Conservation (phyloP, 305 asterid genomes). For the Fraxinus angustifolia region DNA sequence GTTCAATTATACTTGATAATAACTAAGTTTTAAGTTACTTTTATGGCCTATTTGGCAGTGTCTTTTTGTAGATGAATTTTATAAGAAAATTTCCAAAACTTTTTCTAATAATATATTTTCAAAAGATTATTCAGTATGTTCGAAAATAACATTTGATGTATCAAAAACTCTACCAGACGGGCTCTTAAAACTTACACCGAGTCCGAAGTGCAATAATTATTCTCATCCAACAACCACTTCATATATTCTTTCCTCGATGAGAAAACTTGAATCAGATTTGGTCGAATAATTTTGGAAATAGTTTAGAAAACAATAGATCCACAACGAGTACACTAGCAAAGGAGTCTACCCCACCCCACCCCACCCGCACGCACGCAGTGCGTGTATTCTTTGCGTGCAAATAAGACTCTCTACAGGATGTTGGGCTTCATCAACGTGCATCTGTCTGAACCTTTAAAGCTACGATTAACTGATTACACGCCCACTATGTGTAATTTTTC, state of each 20-base stretch:
- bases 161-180: background rate
- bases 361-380: background rate
- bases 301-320: background rate
- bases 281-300: background rate
- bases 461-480: conserved; percentile 31
- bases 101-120: too few species aligned
- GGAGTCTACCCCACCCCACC: background rate
- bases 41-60: too few species aligned
- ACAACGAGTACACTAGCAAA: too few species aligned
- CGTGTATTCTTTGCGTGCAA: background rate
- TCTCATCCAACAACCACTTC: background rate
- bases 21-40: too few species aligned
- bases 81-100: too few species aligned
- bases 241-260: too few species aligned
- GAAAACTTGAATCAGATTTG: too few species aligned
- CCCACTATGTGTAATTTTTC: conserved; percentile 18
- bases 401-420: background rate
- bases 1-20: too few species aligned
- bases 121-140: too few species aligned
- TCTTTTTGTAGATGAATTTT: too few species aligned
- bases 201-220: background rate
- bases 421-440: background rate
- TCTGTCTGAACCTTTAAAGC: conserved; percentile 33
- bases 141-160: too few species aligned
- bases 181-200: background rate